These are phyloP conservation scores for Psilocybe tampanensis DNA, from an alignment of 768 basidiomycete genomes.

Conservation along the genomic window DNA sequence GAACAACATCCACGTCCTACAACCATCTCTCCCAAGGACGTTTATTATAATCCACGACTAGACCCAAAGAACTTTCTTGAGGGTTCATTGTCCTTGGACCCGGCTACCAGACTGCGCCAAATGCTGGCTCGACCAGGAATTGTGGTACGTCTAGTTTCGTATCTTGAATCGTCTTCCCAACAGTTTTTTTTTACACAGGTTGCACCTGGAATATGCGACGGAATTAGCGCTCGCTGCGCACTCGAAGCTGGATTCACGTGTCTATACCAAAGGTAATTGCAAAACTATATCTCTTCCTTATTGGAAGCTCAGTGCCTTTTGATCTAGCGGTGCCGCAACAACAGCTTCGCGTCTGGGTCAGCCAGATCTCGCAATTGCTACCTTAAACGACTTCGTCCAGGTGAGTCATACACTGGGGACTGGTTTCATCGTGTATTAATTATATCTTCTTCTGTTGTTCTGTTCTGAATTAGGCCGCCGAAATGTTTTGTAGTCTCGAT, in stretches of 20 bases:
- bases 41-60: conserved; percentile 70
- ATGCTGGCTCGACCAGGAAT: conserved; percentile 74
- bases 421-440: background rate
- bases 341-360: conserved; percentile 81
- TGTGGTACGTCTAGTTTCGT: conserved; percentile 48
- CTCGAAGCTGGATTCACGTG: conserved; percentile 80
- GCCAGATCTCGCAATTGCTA: conserved; percentile 79
- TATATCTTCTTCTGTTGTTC: background rate
- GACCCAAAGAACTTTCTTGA: conserved; percentile 71
- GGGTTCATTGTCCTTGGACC: conserved; percentile 68
- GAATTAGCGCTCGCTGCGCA: conserved; percentile 79
- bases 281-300: background rate
- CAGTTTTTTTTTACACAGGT: too few species aligned
- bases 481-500: conserved; percentile 69
- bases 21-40: background rate
- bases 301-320: conserved; percentile 23
- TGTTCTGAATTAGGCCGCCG: conserved; percentile 47
- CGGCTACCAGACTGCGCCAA: conserved; percentile 73
- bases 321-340: conserved; percentile 77
- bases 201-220: conserved; percentile 80
- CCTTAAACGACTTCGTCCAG: conserved; percentile 75
- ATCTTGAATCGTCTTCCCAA: too few species aligned
- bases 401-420: conserved; percentile 31
- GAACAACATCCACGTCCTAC: background rate
- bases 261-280: conserved; percentile 69